phyloP scores from a whole-genome alignment of 108 stramenopile species.

The Nannochloropsis gaditana region DNA sequence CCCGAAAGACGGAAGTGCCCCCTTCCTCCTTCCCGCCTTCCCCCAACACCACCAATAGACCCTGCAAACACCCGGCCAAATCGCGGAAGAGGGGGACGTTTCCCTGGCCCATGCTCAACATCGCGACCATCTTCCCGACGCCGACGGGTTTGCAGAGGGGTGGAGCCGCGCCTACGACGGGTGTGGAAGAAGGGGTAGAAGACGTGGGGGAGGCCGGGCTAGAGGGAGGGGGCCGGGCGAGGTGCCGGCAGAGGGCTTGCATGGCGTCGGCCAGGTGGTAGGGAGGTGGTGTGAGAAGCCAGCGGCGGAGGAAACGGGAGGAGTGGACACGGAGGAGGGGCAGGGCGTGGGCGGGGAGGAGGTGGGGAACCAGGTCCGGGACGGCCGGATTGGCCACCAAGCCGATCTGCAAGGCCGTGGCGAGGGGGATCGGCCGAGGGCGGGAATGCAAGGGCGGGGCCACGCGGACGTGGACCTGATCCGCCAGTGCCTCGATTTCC shows the following conservation, averaged over 20 bases:
- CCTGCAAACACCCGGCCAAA: constrained; percentile 24
- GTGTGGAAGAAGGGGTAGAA: not conserved
- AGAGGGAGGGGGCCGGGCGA: not conserved
- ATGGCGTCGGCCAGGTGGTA: constrained; percentile 39
- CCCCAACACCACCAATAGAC: not conserved
- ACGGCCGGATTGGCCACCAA: constrained; percentile 46
- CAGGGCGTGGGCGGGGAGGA: constrained; percentile 38
- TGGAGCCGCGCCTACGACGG: constrained; percentile 11
- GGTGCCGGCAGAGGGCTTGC: not conserved
- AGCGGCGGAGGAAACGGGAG: constrained; percentile 46
- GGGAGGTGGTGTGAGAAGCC: constrained; percentile 50
- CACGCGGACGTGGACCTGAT: not conserved
- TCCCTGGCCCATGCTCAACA: constrained; percentile 45
- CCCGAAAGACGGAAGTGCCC: constrained; percentile 4
- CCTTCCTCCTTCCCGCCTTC: not conserved
- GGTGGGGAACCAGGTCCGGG: constrained; percentile 40
- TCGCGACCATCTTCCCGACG: constrained; percentile 47
- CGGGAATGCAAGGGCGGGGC: not conserved
- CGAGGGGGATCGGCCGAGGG: not conserved
- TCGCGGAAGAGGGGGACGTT: constrained; percentile 54
- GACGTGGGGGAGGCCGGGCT: not conserved
- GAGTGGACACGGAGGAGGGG: constrained; percentile 28
- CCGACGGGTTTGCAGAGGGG: constrained; percentile 37
- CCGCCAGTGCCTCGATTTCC: not conserved
- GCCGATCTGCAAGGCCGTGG: constrained; percentile 45